Evolutionary conservation across 2,329 filamentous ascomycete genomes (phyloP).

Genomic region (Monilinia fructigena): DNA sequence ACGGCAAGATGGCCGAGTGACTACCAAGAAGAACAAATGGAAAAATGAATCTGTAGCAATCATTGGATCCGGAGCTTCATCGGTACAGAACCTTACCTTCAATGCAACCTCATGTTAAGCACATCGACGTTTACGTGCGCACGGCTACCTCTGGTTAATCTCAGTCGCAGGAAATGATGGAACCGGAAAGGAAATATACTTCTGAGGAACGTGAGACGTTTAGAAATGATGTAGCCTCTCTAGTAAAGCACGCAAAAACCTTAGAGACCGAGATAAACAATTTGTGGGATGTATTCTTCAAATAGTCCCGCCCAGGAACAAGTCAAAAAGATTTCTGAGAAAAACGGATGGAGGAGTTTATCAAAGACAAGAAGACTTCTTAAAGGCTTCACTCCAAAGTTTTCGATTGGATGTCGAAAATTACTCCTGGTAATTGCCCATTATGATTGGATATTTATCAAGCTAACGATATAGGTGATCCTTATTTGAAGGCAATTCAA

Average conservation of each 20-base stretch:
- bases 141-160: constrained; percentile 51
- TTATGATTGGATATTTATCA: background rate
- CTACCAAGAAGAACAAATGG: constrained; percentile 35
- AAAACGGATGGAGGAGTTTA: constrained; percentile 49
- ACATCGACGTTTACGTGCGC: constrained; percentile 51
- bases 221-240: constrained; percentile 42
- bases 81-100: constrained; percentile 41
- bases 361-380: constrained; percentile 51
- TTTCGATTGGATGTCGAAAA: constrained; percentile 46
- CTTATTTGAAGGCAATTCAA: constrained; percentile 51
- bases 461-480: constrained; percentile 44
- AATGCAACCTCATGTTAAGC: constrained; percentile 45
- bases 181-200: constrained; percentile 46
- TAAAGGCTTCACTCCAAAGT: constrained; percentile 43
- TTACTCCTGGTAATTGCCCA: constrained; percentile 38
- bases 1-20: constrained; percentile 47
- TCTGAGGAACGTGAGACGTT: constrained; percentile 46
- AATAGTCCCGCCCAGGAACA: constrained; percentile 44
- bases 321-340: constrained; percentile 42
- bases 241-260: constrained; percentile 32
- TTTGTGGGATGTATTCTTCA: constrained; percentile 48
- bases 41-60: constrained; percentile 41
- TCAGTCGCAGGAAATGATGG: constrained; percentile 48
- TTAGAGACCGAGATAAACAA: constrained; percentile 46
- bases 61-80: constrained; percentile 44